phyloP scores from a whole-genome alignment of 192 early-diverging fungal genomes.

The Backusella liffmaniae region DNA sequence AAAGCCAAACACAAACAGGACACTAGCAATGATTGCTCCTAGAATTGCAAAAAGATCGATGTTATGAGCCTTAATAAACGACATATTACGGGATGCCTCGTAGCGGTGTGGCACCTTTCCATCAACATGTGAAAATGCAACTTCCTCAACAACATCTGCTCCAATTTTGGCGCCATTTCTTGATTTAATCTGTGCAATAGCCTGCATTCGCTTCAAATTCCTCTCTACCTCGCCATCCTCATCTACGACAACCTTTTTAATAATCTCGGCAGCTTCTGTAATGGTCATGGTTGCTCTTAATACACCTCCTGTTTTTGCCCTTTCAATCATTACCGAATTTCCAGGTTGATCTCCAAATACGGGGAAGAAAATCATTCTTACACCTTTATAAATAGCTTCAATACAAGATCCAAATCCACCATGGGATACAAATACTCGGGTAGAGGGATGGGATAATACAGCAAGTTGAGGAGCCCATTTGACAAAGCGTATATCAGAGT shows the following conservation, averaged over 20 bases:
- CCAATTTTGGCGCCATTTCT: neutral
- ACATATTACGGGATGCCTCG: constrained; percentile 17
- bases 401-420: constrained; percentile 26
- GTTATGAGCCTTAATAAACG: constrained; percentile 20
- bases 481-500: constrained; percentile 8
- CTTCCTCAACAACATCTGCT: constrained; percentile 30
- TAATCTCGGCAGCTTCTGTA: neutral
- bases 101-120: constrained; percentile 17
- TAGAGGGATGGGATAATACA: constrained; percentile 24
- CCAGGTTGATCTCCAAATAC: constrained; percentile 23
- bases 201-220: constrained; percentile 3
- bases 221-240: neutral
- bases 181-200: constrained; percentile 11
- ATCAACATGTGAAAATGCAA: constrained; percentile 3
- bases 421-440: constrained; percentile 30
- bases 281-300: neutral
- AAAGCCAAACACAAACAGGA: neutral
- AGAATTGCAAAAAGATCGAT: constrained; percentile 14
- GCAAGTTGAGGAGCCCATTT: constrained; percentile 33
- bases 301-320: neutral
- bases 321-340: neutral
- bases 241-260: constrained; percentile 1
- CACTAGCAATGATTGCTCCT: neutral
- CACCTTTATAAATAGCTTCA: constrained; percentile 29
- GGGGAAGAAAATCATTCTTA: constrained; percentile 29